A percentile compares a stretch with the other conserved stretches of the same genome.
phyloP scores from a whole-genome alignment of 306 rosid species.

The Cajanus cajan region DNA sequence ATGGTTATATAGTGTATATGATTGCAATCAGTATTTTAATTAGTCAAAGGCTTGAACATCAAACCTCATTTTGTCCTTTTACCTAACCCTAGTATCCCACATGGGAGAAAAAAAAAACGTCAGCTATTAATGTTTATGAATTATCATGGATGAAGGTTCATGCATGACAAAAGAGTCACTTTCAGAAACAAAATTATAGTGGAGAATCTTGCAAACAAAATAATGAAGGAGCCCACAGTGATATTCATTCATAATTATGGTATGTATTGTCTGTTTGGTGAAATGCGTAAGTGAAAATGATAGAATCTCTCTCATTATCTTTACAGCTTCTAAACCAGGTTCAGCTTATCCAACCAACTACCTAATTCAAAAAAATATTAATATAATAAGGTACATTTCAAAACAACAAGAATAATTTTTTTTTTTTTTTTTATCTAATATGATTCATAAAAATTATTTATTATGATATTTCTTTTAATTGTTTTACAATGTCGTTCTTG shows the following conservation, averaged over 20 bases:
- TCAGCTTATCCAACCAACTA: slow-evolving; percentile 31
- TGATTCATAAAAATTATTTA: too few relatives aligned
- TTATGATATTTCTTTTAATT: neutral
- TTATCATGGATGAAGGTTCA: slow-evolving; percentile 31
- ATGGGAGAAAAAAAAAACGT: neutral
- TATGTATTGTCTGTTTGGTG: slow-evolving; percentile 43
- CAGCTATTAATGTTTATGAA: slow-evolving; percentile 38
- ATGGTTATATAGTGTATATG: neutral
- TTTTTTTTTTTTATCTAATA: too few relatives aligned
- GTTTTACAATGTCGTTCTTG: neutral
- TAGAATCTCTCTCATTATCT: slow-evolving; percentile 42
- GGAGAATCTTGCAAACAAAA: slow-evolving; percentile 77
- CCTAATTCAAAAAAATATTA: slow-evolving; percentile 35
- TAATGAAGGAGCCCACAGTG: slow-evolving; percentile 60
- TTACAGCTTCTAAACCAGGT: slow-evolving; percentile 29
- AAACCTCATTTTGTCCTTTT: slow-evolving; percentile 40
- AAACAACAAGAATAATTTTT: neutral
- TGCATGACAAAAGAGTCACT: slow-evolving; percentile 65
- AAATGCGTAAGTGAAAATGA: slow-evolving; percentile 52
- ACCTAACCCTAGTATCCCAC: slow-evolving; percentile 53
- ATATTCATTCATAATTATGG: slow-evolving; percentile 45
- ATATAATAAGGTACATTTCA: slow-evolving; percentile 26
- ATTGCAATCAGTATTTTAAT: neutral
- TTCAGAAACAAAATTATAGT: slow-evolving; percentile 65
- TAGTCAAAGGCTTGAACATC: slow-evolving; percentile 35